These are phyloP conservation scores for Trichomonascus vanleenenianus DNA, from an alignment of 805 yeast genomes.

Conservation along the genomic window DNA sequence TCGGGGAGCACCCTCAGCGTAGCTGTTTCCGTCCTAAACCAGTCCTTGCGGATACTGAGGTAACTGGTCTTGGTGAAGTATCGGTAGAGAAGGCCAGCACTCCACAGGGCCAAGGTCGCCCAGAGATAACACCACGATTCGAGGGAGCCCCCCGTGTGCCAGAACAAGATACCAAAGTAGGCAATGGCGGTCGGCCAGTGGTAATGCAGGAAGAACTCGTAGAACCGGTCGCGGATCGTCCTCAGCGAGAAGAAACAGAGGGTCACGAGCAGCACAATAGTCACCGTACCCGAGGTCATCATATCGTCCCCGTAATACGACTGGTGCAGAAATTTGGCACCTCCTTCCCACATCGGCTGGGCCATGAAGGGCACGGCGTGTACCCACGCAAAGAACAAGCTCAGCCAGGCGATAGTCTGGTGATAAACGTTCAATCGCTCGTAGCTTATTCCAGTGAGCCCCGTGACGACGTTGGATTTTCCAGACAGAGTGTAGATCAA, in stretches of 20 bases:
- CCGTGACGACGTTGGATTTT: slow-evolving; percentile 13
- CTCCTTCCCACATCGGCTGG: slow-evolving; percentile 15
- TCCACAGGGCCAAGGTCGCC: slow-evolving; percentile 11
- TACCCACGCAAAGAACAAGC: slow-evolving; percentile 12
- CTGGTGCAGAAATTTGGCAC: slow-evolving; percentile 5
- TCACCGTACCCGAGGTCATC: slow-evolving; percentile 5
- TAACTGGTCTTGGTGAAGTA: slow-evolving; percentile 14
- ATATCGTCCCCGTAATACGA: neutral
- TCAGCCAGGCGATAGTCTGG: slow-evolving; percentile 12
- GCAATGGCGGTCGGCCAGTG: slow-evolving; percentile 18
- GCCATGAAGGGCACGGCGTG: slow-evolving; percentile 15
- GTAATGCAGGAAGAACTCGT: slow-evolving; percentile 14
- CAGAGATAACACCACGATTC: slow-evolving; percentile 15
- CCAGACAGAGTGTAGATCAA: slow-evolving; percentile 17
- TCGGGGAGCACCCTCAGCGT: slow-evolving; percentile 3
- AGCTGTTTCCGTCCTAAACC: slow-evolving; percentile 13
- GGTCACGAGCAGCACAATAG: slow-evolving; percentile 8
- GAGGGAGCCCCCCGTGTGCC: slow-evolving; percentile 11
- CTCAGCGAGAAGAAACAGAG: slow-evolving; percentile 12
- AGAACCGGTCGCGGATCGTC: slow-evolving; percentile 10
- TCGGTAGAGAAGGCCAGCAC: slow-evolving; percentile 10
- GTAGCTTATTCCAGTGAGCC: slow-evolving; percentile 15
- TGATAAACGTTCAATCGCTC: slow-evolving; percentile 15
- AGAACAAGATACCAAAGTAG: slow-evolving; percentile 13
- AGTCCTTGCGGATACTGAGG: slow-evolving; percentile 9